A percentile compares a stretch with the other conserved stretches of the same genome.
Conservation (phyloP, 768 basidiomycete genomes). For the Lepiota brunneoincarnata region DNA sequence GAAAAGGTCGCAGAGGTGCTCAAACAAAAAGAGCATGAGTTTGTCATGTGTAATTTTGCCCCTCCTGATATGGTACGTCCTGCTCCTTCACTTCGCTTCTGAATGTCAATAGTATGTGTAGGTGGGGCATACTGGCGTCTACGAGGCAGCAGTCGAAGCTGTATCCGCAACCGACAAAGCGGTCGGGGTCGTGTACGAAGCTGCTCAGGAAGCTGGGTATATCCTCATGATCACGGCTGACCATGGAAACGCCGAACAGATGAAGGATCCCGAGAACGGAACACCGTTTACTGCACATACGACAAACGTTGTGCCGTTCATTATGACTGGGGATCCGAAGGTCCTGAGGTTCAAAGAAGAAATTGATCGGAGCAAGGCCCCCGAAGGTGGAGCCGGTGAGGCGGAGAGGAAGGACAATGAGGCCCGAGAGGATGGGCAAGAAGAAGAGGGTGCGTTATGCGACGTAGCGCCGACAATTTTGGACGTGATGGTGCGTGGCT, state of each 20-base stretch:
- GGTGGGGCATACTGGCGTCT: constrained; percentile 92
- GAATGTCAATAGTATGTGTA: constrained; percentile 19
- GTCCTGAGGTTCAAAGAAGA: constrained; percentile 54
- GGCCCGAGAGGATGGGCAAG: constrained; percentile 37
- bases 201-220: constrained; percentile 84
- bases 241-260: constrained; percentile 96
- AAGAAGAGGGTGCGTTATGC: constrained; percentile 75
- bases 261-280: constrained; percentile 80
- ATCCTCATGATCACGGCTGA: constrained; percentile 87
- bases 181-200: constrained; percentile 83
- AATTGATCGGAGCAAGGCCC: constrained; percentile 49
- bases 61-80: constrained; percentile 86
- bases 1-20: constrained; percentile 91
- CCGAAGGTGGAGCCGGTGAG: constrained; percentile 51
- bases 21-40: constrained; percentile 66
- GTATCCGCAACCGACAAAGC: constrained; percentile 87
- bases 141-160: constrained; percentile 87
- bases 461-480: constrained; percentile 91
- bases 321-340: constrained; percentile 68
- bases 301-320: constrained; percentile 88
- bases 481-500: constrained; percentile 54
- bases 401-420: constrained; percentile 48
- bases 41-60: constrained; percentile 98
- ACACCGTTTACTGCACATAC: constrained; percentile 92
- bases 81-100: neutral